Evolutionary conservation across 2,329 filamentous ascomycete genomes (phyloP).

Genomic region (Rachicladosporium sp.): DNA sequence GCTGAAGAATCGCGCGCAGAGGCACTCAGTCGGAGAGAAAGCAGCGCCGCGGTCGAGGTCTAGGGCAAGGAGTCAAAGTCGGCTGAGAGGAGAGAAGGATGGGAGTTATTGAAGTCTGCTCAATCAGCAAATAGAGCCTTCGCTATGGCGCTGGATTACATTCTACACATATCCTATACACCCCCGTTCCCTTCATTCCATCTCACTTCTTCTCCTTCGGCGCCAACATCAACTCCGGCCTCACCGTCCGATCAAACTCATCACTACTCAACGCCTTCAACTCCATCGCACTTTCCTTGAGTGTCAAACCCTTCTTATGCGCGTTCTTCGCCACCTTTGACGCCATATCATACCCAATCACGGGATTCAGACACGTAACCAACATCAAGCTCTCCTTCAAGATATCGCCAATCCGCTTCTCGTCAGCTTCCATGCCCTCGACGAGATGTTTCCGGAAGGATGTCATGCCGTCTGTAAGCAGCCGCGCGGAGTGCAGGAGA

Average conservation of each 20-base stretch:
- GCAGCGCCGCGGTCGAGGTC: not conserved
- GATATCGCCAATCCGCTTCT: slow-evolving; percentile 78
- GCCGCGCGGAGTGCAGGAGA: slow-evolving; percentile 78
- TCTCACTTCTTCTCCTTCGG: slow-evolving; percentile 54
- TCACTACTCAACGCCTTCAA: slow-evolving; percentile 76
- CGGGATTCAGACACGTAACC: slow-evolving; percentile 92
- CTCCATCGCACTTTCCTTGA: slow-evolving; percentile 91
- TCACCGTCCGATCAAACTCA: slow-evolving; percentile 82
- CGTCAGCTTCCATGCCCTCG: slow-evolving; percentile 77
- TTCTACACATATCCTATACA: no score
- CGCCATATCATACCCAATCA: slow-evolving; percentile 96
- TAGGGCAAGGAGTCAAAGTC: slow-evolving; percentile 1
- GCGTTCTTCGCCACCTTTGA: slow-evolving; percentile 97
- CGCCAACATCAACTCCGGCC: slow-evolving; percentile 88
- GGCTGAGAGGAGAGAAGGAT: not conserved
- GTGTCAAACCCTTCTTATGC: slow-evolving; percentile 91
- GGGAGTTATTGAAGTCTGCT: no score
- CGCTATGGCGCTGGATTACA: no score
- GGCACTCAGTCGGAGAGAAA: slow-evolving; percentile 4
- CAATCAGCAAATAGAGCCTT: no score
- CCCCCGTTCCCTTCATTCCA: no score
- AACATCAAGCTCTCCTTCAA: slow-evolving; percentile 97
- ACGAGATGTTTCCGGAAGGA: slow-evolving; percentile 94
- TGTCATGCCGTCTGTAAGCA: slow-evolving; percentile 83
- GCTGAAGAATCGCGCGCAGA: slow-evolving; percentile 4